Evolutionary conservation across 768 basidiomycete genomes (phyloP), one percentile per base, ranked within the genome.

Genomic region (Pulveroboletus ravenelii): DNA sequence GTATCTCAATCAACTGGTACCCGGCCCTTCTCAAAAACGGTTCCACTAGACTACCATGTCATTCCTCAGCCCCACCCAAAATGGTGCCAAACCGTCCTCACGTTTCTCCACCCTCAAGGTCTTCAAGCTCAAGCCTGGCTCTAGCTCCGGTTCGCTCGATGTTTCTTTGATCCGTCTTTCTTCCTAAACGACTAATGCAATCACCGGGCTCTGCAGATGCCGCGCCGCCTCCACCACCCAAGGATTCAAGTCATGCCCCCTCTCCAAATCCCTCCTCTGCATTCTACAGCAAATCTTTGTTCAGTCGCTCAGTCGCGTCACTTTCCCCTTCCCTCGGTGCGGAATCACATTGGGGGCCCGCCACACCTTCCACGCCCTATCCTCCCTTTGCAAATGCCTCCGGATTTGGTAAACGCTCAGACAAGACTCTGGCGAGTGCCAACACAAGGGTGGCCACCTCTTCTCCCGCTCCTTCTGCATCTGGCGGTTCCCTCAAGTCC

Each of bases 201-300:
- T 51, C 18, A 8, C 34, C 23, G 8, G 18, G 17, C n/a, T 14
- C 13, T 41, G 12, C 45, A 63, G 60, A 60, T n/a, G 6, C 51
- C 14, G 50, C 51, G 41, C 68, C 72, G 31, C 80, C 78, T 7
- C 78, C 72, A 2, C 85, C 85, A 0, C 84, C 84, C 36, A 87
- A 87, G 66, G 85, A 87, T 56, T 60, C 71, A 7, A 25, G 15
- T 10, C 9, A 79, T 67, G 12, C 14, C 1, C 17, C 51, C 67
- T 76, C 42, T 15, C 45, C 29, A 23, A 54, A 43, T 10, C 13
- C 29, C 17, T 44, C 54, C 27, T 44, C 55, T 0, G 2, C 45
- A 0, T 39, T 54, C 5, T 64, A 66, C 58, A 70, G 59, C 57
- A 70, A 55, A 45, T 66, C 72, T 10, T 52, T 74, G 57, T 69